Conservation (phyloP, 78 protist species). For the Polysphondylium violaceum region DNA sequence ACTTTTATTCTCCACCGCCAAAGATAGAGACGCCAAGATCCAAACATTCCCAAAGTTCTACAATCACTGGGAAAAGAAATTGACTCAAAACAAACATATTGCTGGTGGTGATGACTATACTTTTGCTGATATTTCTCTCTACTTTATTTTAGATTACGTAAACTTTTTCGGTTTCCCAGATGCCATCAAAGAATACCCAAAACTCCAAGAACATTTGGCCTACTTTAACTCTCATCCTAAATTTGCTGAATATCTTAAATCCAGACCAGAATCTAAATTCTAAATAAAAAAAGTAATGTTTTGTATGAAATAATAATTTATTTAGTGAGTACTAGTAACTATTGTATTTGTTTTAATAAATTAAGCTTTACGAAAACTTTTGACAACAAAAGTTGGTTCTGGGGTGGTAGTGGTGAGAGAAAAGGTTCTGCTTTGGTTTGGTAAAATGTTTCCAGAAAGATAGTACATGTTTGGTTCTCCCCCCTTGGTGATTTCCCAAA, state of each 20-base stretch:
- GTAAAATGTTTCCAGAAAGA: no score
- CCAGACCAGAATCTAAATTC: slow-evolving; percentile 17
- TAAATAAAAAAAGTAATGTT: not conserved
- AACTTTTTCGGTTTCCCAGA: not conserved
- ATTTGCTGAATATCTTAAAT: slow-evolving; percentile 10
- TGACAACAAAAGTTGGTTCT: no score
- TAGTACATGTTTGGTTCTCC: no score
- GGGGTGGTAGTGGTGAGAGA: no score
- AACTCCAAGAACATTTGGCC: not conserved
- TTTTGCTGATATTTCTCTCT: not conserved
- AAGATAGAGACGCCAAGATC: not conserved
- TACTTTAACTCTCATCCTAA: not conserved
- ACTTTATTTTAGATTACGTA: not conserved
- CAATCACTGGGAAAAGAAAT: not conserved
- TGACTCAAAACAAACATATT: not conserved
- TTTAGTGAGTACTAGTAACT: no score
- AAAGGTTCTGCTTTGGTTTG: no score
- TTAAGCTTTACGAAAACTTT: no score
- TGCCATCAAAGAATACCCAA: not conserved
- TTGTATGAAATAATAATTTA: not conserved
- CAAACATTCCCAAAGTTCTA: not conserved
- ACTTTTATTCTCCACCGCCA: not conserved
- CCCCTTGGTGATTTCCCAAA: no score
- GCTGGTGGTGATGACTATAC: not conserved
- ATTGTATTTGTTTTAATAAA: no score